Evolutionary conservation across 805 yeast species (phyloP).

Genomic region (Candida sphagnicola): DNA sequence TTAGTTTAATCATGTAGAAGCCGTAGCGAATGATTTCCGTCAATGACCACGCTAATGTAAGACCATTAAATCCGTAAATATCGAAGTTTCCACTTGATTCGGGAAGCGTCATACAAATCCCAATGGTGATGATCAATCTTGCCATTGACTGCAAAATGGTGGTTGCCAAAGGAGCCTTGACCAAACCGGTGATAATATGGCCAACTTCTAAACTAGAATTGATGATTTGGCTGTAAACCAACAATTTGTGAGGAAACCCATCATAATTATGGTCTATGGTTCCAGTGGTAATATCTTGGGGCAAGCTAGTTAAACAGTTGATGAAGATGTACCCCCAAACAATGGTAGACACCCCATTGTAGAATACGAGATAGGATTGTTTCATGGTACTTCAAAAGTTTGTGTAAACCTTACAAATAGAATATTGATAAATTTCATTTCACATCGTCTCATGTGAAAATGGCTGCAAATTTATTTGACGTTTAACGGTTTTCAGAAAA

Average conservation of each 20-base stretch:
- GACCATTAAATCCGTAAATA: constrained; percentile 14
- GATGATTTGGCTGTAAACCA: constrained; percentile 20
- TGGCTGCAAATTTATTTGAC: constrained; percentile 1
- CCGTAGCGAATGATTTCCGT: constrained; percentile 28
- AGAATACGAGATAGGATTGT: background rate
- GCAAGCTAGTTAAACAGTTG: background rate
- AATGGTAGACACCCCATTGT: background rate
- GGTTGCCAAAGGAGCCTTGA: constrained; percentile 24
- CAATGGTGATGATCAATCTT: constrained; percentile 23
- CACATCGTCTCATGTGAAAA: constrained; percentile 1
- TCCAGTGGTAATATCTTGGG: constrained; percentile 4
- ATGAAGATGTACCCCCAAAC: background rate
- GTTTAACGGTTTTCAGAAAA: no score
- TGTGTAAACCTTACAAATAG: background rate
- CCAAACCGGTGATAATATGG: constrained; percentile 23
- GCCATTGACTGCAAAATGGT: constrained; percentile 26
- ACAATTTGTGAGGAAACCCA: constrained; percentile 25
- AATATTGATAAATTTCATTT: background rate
- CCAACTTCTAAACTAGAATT: constrained; percentile 22
- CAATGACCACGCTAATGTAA: constrained; percentile 25
- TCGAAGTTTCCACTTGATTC: constrained; percentile 24
- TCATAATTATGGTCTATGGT: background rate
- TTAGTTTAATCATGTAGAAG: constrained; percentile 20
- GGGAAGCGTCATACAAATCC: constrained; percentile 25
- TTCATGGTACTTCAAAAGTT: background rate